A percentile compares a stretch with the other conserved stretches of the same genome.
phyloP scores from a whole-genome alignment of 257 asterid species.

The Solanum chiquidenum region DNA sequence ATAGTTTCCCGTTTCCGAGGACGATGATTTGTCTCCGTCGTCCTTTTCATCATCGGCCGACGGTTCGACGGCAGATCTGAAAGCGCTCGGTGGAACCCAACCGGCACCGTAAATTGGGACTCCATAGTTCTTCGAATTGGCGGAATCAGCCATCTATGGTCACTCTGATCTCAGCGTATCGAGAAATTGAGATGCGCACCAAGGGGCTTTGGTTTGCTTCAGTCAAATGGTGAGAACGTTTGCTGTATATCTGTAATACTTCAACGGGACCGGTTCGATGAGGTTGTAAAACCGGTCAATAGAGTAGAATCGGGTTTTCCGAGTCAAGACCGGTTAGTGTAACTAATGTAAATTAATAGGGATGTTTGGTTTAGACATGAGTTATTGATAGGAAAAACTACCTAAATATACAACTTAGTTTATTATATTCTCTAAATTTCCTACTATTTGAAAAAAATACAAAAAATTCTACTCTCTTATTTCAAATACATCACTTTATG shows the following conservation, averaged over 20 bases:
- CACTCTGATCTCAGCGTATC: neutral
- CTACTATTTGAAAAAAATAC: too few relatives aligned
- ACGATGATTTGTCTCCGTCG: conserved; percentile 8
- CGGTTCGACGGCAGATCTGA: conserved; percentile 5
- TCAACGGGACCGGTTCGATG: neutral
- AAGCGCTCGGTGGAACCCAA: conserved; percentile 55
- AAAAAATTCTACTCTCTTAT: too few relatives aligned
- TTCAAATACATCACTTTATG: too few relatives aligned
- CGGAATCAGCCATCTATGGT: conserved; percentile 4
- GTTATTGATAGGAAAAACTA: too few relatives aligned
- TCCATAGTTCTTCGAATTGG: conserved; percentile 52
- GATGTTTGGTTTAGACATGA: neutral
- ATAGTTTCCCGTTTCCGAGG: conserved; percentile 13
- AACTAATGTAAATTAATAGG: too few relatives aligned
- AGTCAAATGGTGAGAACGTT: neutral
- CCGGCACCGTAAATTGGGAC: conserved; percentile 87
- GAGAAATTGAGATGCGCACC: neutral
- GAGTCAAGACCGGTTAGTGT: neutral
- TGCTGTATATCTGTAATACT: neutral
- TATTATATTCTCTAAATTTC: too few relatives aligned
- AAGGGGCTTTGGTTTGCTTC: neutral
- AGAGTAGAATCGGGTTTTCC: neutral
- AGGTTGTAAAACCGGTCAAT: neutral
- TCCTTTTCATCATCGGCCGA: conserved; percentile 9
- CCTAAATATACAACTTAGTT: too few relatives aligned